These are phyloP conservation scores for Canavalia gladiata DNA, from an alignment of 306 rosid genomes.

Conservation along the genomic window DNA sequence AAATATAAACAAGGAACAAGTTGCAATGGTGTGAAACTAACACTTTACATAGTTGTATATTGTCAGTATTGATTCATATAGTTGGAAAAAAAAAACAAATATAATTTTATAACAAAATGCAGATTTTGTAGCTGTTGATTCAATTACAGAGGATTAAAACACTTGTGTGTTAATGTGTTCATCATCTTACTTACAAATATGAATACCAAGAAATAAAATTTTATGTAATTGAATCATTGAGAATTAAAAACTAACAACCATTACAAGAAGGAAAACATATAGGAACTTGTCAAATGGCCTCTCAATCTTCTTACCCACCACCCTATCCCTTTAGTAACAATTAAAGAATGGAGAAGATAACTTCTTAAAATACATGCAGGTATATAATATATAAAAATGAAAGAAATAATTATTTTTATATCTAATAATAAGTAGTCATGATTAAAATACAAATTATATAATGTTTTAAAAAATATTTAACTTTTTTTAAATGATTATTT, in stretches of 20 bases:
- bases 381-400: no score
- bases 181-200: conserved; percentile 9
- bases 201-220: neutral
- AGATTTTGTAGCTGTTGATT: conserved; percentile 30
- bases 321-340: neutral
- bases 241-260: neutral
- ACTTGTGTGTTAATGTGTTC: conserved; percentile 23
- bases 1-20: conserved; percentile 24
- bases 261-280: conserved; percentile 8
- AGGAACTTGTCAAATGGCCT: neutral
- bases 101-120: conserved; percentile 16
- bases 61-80: conserved; percentile 23
- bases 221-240: neutral
- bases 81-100: conserved; percentile 8
- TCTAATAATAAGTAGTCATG: no score
- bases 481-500: no score
- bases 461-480: no score
- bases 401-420: no score
- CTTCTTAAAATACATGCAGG: no score
- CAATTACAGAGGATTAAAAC: conserved; percentile 35
- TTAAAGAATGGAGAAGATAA: neutral
- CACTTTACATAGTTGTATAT: conserved; percentile 41
- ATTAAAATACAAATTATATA: no score
- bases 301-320: neutral
- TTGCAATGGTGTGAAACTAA: conserved; percentile 30